phyloP scores from a whole-genome alignment of 2,329 filamentous ascomycete genomes.

The Graphilbum ipis-grandicollis region DNA sequence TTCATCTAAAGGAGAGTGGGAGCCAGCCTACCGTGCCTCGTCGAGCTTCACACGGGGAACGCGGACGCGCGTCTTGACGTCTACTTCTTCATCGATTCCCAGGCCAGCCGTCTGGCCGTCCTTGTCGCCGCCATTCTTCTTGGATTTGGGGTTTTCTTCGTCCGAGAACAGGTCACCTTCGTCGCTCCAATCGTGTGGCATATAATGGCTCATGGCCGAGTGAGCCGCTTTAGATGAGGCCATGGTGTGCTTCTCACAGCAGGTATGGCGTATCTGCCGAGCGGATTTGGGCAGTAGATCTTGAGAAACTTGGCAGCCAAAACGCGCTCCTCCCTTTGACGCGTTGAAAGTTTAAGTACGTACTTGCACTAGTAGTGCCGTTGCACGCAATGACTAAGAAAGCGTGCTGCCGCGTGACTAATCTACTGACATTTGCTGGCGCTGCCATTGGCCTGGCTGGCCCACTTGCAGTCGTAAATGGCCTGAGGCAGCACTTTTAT shows the following conservation, averaged over 20 bases:
- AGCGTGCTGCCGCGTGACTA: slow-evolving; percentile 1
- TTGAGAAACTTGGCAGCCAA: too few relatives aligned
- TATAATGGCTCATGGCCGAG: slow-evolving; percentile 62
- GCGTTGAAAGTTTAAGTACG: too few relatives aligned
- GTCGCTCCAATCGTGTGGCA: slow-evolving; percentile 31
- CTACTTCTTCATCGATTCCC: slow-evolving; percentile 76
- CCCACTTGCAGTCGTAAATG: not conserved
- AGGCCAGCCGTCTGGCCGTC: slow-evolving; percentile 35
- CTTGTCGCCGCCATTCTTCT: slow-evolving; percentile 24
- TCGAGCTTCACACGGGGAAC: slow-evolving; percentile 71
- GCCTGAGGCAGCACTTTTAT: too few relatives aligned
- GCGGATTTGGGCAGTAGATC: too few relatives aligned
- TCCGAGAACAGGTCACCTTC: slow-evolving; percentile 26
- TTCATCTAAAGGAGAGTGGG: too few relatives aligned
- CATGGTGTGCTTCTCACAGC: too few relatives aligned
- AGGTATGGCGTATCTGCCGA: too few relatives aligned
- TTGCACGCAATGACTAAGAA: too few relatives aligned
- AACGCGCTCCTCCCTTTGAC: too few relatives aligned
- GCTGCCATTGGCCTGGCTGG: slow-evolving; percentile 5
- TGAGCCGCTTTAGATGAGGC: too few relatives aligned
- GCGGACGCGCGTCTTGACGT: slow-evolving; percentile 58
- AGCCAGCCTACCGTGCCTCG: slow-evolving; percentile 42
- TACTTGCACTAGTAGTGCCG: too few relatives aligned
- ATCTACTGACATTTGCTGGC: slow-evolving; percentile 7
- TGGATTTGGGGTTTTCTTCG: slow-evolving; percentile 14